These are phyloP conservation scores for Apophysomyces trapeziformis DNA, from an alignment of 371 early-diverging fungal genomes.

Conservation along the genomic window DNA sequence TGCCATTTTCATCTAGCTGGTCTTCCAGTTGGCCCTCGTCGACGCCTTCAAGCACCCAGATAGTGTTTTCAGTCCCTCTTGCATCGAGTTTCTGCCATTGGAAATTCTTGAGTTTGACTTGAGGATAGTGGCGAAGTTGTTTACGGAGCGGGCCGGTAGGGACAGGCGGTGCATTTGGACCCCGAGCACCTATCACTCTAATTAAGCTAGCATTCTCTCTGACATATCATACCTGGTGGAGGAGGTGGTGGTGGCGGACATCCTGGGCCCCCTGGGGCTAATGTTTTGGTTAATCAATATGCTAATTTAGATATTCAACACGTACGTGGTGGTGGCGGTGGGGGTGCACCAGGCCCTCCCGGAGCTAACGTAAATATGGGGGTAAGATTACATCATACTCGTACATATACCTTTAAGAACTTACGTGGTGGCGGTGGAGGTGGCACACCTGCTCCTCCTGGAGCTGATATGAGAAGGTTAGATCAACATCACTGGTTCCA, in stretches of 20 bases:
- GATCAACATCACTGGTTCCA: neutral
- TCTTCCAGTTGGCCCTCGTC: conserved; percentile 46
- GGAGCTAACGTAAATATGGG: neutral
- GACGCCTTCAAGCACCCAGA: conserved; percentile 40
- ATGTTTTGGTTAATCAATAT: neutral
- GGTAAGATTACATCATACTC: neutral
- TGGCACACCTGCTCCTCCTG: conserved; percentile 2
- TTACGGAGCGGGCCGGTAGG: conserved; percentile 41
- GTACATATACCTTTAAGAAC: neutral
- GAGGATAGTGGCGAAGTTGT: conserved; percentile 45
- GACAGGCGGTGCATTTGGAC: conserved; percentile 18
- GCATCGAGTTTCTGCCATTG: conserved; percentile 55
- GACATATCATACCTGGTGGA: conserved; percentile 12
- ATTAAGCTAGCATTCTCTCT: neutral
- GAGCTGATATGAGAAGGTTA: neutral
- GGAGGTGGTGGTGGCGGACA: conserved; percentile 16
- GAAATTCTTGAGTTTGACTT: conserved; percentile 47
- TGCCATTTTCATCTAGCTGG: conserved; percentile 31
- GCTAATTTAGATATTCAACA: neutral
- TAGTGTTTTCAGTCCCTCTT: conserved; percentile 39
- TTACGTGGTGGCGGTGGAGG: conserved; percentile 23
- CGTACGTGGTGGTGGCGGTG: conserved; percentile 28
- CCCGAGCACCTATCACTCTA: neutral
- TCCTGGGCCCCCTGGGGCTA: conserved; percentile 22
- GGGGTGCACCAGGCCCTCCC: conserved; percentile 25